Base-by-base conservation (phyloP, 768 basidiomycete species). In the Tricholoma flavovirens region DNA sequence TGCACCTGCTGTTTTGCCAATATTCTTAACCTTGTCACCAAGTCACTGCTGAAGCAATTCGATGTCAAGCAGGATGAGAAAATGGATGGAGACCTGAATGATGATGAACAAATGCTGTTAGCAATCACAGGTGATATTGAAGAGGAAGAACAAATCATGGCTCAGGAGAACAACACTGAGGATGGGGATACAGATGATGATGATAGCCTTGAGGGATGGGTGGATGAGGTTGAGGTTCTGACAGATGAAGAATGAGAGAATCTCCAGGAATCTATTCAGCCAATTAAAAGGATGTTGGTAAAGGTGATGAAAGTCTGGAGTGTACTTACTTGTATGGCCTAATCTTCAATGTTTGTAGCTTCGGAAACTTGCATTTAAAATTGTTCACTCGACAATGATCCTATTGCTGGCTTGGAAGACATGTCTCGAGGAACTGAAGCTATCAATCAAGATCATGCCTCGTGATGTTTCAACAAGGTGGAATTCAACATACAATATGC, bases 381-480 rank as follows among this genome's bases (percentile, higher is more conserved):
- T 68, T 43, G 63, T 65, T 32, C 64, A 68, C 51, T 69, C 62
- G 9, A 54, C 65, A 0, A 68, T 63, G 1, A 54, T 67, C 15
- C n/a, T 63, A 24, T 45, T 61, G 0, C 64, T 62, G 0, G 3
- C 43, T 42, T 69, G 68, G 68, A 59, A 56, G n/a, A 17, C 11
- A 0, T 55, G 45, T 5, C 45, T 71, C 0, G 10, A 60, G 2
- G 55, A 61, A 0, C 43, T 57, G 5, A 36, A 60, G 0, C 49
- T 71, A 2, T 8, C 45, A 0, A 9, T n/a, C 0, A 55, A 61
- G 2, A 63, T 67, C 14, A 71, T 77, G 59, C 75, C 75, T 1
- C 64, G 69, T 2, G 71, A 79, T 56, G 70, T 78, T 0, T 21
- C 54, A 2, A 76, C 74, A 0, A 57, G 66, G 0, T 77, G 74